Evolutionary conservation across 805 yeast genomes (phyloP).

Genomic region (Ogataea methylovora): DNA sequence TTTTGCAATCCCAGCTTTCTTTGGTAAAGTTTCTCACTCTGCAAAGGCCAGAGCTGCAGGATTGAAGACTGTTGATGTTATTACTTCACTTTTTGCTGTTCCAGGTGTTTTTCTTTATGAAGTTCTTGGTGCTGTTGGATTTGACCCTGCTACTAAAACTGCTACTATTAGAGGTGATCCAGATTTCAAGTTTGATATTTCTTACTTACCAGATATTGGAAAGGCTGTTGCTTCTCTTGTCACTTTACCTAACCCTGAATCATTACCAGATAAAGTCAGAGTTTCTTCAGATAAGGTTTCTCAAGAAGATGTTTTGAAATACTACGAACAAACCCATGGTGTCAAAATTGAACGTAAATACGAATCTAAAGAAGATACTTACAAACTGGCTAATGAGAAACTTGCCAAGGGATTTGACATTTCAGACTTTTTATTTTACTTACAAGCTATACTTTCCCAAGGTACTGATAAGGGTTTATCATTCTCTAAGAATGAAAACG

Average conservation of each 20-base stretch:
- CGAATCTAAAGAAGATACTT: constrained; percentile 23
- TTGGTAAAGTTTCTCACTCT: constrained; percentile 35
- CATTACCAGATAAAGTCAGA: constrained; percentile 37
- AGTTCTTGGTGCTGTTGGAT: constrained; percentile 28
- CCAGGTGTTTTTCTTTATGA: constrained; percentile 30
- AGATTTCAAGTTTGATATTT: constrained; percentile 25
- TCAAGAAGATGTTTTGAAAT: constrained; percentile 28
- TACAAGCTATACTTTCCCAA: constrained; percentile 26
- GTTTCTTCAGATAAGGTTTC: constrained; percentile 34
- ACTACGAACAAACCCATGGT: constrained; percentile 32
- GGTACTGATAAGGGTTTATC: constrained; percentile 35
- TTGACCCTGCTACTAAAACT: constrained; percentile 26
- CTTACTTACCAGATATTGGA: constrained; percentile 36
- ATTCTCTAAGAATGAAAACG: constrained; percentile 27
- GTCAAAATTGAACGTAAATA: constrained; percentile 27
- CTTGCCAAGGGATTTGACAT: constrained; percentile 24
- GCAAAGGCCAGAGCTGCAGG: constrained; percentile 34
- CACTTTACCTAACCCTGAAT: constrained; percentile 23
- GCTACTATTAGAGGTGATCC: constrained; percentile 35
- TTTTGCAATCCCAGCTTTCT: constrained; percentile 8
- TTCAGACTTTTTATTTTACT: constrained; percentile 29
- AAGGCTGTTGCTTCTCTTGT: constrained; percentile 33
- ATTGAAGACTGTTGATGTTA: constrained; percentile 38
- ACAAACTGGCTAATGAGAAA: constrained; percentile 23
- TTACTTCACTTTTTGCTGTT: constrained; percentile 30